These are phyloP conservation scores for Globisporangium nodosum DNA, from an alignment of 352 stramenopile species.

Conservation along the genomic window DNA sequence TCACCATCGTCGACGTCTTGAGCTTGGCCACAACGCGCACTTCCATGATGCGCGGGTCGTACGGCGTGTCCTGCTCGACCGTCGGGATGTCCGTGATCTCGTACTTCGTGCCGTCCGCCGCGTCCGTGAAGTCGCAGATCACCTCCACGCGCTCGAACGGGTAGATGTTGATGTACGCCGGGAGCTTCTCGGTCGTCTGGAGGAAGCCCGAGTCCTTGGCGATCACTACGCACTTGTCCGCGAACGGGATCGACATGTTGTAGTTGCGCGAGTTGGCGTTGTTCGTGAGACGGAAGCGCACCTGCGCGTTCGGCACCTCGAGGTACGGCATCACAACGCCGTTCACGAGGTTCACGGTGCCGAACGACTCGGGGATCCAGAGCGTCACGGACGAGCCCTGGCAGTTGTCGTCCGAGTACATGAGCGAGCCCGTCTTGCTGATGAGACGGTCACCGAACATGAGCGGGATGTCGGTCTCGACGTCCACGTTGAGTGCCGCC, in stretches of 20 bases:
- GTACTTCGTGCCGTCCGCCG: constrained; percentile 34
- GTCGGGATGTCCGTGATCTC: constrained; percentile 43
- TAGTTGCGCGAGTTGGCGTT: constrained; percentile 65
- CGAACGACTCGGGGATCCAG: constrained; percentile 64
- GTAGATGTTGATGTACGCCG: constrained; percentile 31
- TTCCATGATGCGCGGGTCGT: constrained; percentile 50
- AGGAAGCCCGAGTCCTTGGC: constrained; percentile 66
- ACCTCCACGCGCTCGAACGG: constrained; percentile 56
- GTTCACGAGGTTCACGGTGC: constrained; percentile 58
- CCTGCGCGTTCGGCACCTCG: constrained; percentile 48
- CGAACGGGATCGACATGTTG: constrained; percentile 69
- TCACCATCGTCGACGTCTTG: constrained; percentile 32
- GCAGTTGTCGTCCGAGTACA: constrained; percentile 69
- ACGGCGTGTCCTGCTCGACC: constrained; percentile 31
- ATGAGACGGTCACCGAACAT: constrained; percentile 48
- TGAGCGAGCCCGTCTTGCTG: constrained; percentile 39
- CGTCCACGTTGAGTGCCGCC: constrained; percentile 39
- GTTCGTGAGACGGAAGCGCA: constrained; percentile 56
- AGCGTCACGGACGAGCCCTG: constrained; percentile 25
- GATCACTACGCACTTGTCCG: constrained; percentile 50
- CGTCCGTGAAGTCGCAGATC: constrained; percentile 49
- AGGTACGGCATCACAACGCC: constrained; percentile 68
- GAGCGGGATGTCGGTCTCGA: constrained; percentile 56
- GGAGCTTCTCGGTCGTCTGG: constrained; percentile 20
- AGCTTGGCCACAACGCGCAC: constrained; percentile 32